Evolutionary conservation across 129 eudicot genomes (phyloP), one percentile per base, ranked within the genome.

Genomic region (Centaurea solstitialis): DNA sequence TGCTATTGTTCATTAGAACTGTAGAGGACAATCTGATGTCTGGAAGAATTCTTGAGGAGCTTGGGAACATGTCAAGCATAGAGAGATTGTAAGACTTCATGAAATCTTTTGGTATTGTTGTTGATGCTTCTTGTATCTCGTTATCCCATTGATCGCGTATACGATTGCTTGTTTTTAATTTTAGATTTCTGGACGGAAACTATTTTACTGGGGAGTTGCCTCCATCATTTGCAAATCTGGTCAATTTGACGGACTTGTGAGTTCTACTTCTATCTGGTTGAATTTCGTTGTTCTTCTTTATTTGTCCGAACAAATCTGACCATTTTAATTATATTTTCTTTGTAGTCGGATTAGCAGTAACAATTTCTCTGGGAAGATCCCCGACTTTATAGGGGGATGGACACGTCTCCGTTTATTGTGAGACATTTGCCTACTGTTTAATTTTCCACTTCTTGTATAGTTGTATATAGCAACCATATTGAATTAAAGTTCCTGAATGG

Each of bases 201-300:
- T 23, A 82, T 70, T 83, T 94, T 28, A 94, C 83, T 9, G 98
- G 98, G 76, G 82, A 85, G 65, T 64, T 94, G 87, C 98, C 97
- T 4, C 76, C 72, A 45, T 83, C 85, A 40, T 88, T 94, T 37
- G 98, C 86, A 74, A 91, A 86, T 28, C 66, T 88, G 81, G 85
- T 78, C 79, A 90, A 85, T 9, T 57, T 94, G 78, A 85, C 15
- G 67, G 90, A 94, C 70, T 84, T 94, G 98, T 94, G 75, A 89
- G 98, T 71, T 80, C 70, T 74, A 78, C 70, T 21, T 53, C 4
- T n/a, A n/a, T n/a, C n/a, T n/a, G n/a, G 64, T 53, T 53, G 64
- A 21, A 53, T 17, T 53, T 10, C 24, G 3, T 43, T 70, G 17
- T 2, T 20, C 70, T 74, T 47, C 1, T 9, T 64, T 4, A n/a